Percentiles rank a stretch among this genome's conserved stretches.
Evolutionary conservation across 768 basidiomycete genomes (phyloP).

Genomic region (Hericium alpestre): DNA sequence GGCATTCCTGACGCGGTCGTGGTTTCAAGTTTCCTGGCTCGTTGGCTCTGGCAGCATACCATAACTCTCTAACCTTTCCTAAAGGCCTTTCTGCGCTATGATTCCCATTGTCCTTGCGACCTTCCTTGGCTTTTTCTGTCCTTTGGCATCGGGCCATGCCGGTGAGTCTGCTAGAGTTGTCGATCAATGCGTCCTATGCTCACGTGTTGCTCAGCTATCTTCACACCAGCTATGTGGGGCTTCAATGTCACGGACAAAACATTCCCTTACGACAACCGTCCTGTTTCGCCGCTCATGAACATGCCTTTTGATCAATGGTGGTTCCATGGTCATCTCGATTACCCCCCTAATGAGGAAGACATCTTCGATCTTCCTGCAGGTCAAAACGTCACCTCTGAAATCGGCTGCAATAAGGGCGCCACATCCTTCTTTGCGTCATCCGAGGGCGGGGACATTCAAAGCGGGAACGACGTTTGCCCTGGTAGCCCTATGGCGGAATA

Average conservation of each 20-base stretch:
- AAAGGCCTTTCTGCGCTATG: neutral
- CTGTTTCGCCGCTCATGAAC: constrained; percentile 31
- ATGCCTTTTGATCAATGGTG: constrained; percentile 37
- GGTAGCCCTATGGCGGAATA: constrained; percentile 30
- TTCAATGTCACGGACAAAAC: constrained; percentile 53
- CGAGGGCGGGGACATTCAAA: constrained; percentile 42
- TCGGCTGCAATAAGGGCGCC: constrained; percentile 49
- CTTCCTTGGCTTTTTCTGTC: neutral
- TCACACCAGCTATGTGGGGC: constrained; percentile 51
- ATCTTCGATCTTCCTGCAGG: constrained; percentile 55
- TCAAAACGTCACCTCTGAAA: constrained; percentile 38
- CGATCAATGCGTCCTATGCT: neutral
- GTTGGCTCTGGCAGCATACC: too few species aligned
- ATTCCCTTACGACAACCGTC: constrained; percentile 54
- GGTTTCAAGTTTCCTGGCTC: too few species aligned
- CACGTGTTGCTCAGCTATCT: constrained; percentile 13
- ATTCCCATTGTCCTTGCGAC: neutral
- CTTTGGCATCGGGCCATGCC: neutral
- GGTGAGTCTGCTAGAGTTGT: neutral
- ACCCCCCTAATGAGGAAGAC: constrained; percentile 47
- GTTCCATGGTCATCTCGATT: constrained; percentile 52
- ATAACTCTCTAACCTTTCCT: neutral
- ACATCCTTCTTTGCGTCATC: constrained; percentile 47
- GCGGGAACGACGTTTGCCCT: constrained; percentile 45
- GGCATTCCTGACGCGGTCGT: too few species aligned